Conservation (phyloP, 768 basidiomycete species). For the Paxillus rubicundulus region DNA sequence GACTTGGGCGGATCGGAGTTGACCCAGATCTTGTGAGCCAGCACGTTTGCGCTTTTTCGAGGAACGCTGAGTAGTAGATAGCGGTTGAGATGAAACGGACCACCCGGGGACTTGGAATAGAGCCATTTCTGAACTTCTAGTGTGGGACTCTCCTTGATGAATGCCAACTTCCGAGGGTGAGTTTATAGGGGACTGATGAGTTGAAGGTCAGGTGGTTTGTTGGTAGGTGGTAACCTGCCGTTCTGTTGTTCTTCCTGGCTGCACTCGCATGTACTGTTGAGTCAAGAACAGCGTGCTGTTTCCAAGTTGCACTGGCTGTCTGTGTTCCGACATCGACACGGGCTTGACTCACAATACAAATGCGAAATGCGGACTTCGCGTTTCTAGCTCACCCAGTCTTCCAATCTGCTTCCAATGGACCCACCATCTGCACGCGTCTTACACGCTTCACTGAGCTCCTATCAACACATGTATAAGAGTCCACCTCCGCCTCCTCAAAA, state of each 20-base stretch:
- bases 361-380: constrained; percentile 20
- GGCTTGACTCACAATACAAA: too few relatives aligned
- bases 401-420: background rate
- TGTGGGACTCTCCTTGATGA: background rate
- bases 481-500: background rate
- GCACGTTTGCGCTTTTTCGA: constrained; percentile 56
- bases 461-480: constrained; percentile 13
- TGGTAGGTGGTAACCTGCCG: too few relatives aligned
- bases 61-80: constrained; percentile 34
- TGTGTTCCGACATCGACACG: background rate
- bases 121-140: constrained; percentile 33
- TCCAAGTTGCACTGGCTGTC: background rate
- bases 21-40: constrained; percentile 36
- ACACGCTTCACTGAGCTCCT: constrained; percentile 14
- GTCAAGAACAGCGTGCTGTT: background rate
- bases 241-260: too few relatives aligned
- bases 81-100: constrained; percentile 47
- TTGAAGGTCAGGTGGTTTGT: too few relatives aligned
- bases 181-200: background rate
- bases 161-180: background rate
- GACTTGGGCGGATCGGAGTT: constrained; percentile 39
- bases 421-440: constrained; percentile 4
- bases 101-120: constrained; percentile 72
- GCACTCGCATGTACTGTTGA: too few relatives aligned
- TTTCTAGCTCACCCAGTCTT: constrained; percentile 6